Evolutionary conservation across 139 green algal genomes (phyloP).

Genomic region (Volvox reticuliferus): DNA sequence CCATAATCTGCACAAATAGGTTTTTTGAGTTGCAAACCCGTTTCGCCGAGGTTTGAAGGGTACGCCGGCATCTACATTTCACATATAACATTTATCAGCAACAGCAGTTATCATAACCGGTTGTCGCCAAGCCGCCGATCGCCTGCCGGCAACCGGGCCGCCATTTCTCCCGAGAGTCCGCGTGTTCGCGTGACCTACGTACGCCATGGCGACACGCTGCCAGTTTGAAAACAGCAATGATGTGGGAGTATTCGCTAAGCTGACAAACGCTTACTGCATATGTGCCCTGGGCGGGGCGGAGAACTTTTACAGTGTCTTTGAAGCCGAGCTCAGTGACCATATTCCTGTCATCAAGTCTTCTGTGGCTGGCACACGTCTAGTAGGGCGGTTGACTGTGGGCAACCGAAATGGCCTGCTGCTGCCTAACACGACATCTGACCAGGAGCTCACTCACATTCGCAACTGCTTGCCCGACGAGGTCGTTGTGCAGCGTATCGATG

Average conservation of each 20-base stretch:
- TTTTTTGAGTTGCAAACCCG: too few species aligned
- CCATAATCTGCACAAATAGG: too few species aligned
- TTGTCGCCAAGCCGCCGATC: slow-evolving; percentile 22
- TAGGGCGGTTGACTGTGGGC: slow-evolving; percentile 92
- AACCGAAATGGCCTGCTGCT: slow-evolving; percentile 99
- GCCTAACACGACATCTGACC: slow-evolving; percentile 95
- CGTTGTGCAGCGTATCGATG: slow-evolving; percentile 97
- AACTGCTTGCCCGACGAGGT: slow-evolving; percentile 98
- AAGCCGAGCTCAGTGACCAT: slow-evolving; percentile 96
- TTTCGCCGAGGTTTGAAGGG: too few species aligned
- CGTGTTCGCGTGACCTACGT: neutral
- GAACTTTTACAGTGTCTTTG: slow-evolving; percentile 99
- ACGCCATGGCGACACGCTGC: slow-evolving; percentile 79
- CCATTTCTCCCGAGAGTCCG: neutral
- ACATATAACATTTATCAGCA: too few species aligned
- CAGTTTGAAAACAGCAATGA: slow-evolving; percentile 98
- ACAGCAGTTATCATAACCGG: neutral
- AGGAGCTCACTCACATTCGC: slow-evolving; percentile 98
- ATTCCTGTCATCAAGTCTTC: slow-evolving; percentile 97
- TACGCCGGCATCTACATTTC: too few species aligned
- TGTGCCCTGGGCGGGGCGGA: slow-evolving; percentile 92
- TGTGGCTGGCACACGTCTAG: slow-evolving; percentile 92
- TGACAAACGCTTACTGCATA: slow-evolving; percentile 97
- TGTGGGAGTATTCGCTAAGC: slow-evolving; percentile 95
- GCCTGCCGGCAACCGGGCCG: neutral